Conservation (phyloP, 257 asterid species). For the Mitragyna speciosa region DNA sequence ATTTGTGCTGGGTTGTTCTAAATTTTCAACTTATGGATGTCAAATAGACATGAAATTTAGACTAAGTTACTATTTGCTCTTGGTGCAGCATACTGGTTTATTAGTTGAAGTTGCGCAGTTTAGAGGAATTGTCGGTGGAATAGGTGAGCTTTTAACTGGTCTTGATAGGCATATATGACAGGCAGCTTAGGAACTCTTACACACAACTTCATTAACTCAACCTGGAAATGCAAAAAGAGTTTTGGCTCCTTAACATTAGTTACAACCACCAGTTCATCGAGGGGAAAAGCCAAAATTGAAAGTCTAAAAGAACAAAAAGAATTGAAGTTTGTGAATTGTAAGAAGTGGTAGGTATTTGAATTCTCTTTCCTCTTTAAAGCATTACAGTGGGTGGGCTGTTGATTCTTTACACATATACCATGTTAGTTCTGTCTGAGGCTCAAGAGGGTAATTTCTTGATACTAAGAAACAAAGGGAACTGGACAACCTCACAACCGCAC, state of each 20-base stretch:
- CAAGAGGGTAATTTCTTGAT: neutral
- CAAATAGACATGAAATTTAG: neutral
- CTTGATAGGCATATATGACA: too few species aligned
- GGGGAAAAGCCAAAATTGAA: neutral
- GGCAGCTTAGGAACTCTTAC: too few species aligned
- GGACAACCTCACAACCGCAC: neutral
- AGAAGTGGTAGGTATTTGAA: neutral
- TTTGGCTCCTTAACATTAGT: too few species aligned
- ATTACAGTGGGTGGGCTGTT: neutral
- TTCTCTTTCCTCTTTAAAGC: neutral
- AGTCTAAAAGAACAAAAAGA: neutral
- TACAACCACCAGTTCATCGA: neutral
- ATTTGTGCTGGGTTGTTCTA: too few species aligned
- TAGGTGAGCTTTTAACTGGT: neutral
- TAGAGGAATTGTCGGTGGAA: neutral
- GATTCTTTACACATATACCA: neutral
- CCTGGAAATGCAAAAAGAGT: too few species aligned
- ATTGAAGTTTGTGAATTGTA: neutral
- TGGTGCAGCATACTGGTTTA: neutral
- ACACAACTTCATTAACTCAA: too few species aligned
- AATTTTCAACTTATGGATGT: neutral
- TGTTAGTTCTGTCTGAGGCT: neutral
- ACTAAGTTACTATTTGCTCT: neutral
- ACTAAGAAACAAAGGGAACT: neutral
- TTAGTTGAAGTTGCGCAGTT: neutral